Conservation (phyloP, 768 basidiomycete genomes). For the Termitomyces sp. region DNA sequence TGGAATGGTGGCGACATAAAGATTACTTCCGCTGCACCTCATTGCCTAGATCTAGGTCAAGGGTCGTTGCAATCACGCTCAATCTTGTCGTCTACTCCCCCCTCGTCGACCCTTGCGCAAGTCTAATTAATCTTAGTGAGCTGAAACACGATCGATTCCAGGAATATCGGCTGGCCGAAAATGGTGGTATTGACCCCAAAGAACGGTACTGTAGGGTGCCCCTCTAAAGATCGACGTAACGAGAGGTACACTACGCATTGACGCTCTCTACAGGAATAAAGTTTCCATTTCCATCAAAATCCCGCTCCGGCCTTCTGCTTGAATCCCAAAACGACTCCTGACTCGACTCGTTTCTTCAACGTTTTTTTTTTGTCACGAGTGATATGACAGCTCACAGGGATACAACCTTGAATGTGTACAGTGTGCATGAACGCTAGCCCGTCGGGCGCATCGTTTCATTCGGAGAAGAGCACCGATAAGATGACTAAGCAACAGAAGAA, state of each 20-base stretch:
- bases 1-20: conserved; percentile 23
- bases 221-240: conserved; percentile 22
- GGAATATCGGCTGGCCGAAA: conserved; percentile 24
- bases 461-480: conserved; percentile 9
- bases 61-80: not conserved
- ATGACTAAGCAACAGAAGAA: conserved; percentile 13
- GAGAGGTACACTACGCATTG: not conserved
- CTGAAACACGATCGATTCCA: conserved; percentile 46
- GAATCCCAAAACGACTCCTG: not conserved
- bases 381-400: too few species aligned
- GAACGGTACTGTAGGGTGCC: conserved; percentile 31
- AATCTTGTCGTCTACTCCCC: not conserved
- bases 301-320: not conserved
- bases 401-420: not conserved
- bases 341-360: too few species aligned
- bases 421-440: too few species aligned
- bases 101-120: not conserved
- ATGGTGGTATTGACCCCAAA: conserved; percentile 30
- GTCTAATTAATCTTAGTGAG: conserved; percentile 7
- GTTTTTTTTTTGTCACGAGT: not conserved
- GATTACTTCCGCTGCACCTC: conserved; percentile 42
- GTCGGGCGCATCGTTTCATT: not conserved
- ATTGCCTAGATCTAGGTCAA: too few species aligned
- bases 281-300: conserved; percentile 4
- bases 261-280: not conserved